phyloP scores from a whole-genome alignment of 192 early-diverging fungal species.

The Coemansia sp. region DNA sequence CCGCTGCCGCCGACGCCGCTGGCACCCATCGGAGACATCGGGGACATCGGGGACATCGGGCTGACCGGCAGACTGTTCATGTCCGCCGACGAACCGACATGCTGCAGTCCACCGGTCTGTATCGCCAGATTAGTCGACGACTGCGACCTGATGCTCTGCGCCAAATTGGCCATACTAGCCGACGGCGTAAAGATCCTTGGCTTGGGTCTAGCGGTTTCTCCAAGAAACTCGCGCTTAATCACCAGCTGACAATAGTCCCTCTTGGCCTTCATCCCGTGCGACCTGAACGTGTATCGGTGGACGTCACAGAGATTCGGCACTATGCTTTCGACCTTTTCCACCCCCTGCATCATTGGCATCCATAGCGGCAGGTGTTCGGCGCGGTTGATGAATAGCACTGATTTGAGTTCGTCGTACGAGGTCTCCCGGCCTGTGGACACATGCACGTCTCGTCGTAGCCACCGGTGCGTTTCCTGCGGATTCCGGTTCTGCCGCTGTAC shows the following conservation, averaged over 20 bases:
- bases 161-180: slow-evolving; percentile 43
- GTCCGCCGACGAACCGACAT: background rate
- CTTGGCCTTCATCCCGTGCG: slow-evolving; percentile 30
- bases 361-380: slow-evolving; percentile 25
- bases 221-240: slow-evolving; percentile 38
- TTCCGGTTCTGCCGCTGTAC: slow-evolving; percentile 49
- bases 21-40: background rate
- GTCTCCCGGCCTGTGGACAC: background rate
- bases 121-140: slow-evolving; percentile 18
- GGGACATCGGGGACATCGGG: slow-evolving; percentile 4
- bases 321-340: slow-evolving; percentile 20
- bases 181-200: slow-evolving; percentile 44
- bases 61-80: slow-evolving; percentile 3
- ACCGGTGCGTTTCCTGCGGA: slow-evolving; percentile 42
- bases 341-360: slow-evolving; percentile 24
- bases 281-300: slow-evolving; percentile 14
- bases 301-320: slow-evolving; percentile 41
- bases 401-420: slow-evolving; percentile 35
- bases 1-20: background rate
- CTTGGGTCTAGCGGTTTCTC: slow-evolving; percentile 18
- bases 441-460: slow-evolving; percentile 32
- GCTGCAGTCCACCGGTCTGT: background rate
- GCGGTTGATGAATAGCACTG: slow-evolving; percentile 19
- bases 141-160: slow-evolving; percentile 20
- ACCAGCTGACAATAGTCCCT: slow-evolving; percentile 51